Base-by-base conservation (phyloP, 192 early-diverging fungal genomes). In the Coemansia pectinata region DNA sequence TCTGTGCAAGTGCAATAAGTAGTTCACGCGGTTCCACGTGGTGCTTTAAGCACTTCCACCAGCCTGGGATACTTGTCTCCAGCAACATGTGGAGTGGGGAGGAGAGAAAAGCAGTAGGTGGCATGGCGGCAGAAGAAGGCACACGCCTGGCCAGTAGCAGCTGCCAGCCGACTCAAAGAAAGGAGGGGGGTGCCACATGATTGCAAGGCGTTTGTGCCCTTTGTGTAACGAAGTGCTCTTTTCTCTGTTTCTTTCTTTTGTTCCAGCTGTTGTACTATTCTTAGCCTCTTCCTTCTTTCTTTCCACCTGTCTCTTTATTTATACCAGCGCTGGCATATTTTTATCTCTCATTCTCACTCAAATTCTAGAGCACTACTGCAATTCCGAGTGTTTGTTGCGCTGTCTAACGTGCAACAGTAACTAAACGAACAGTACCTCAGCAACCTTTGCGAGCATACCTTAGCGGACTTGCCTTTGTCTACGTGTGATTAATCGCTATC, bases 141-240 rank as follows among this genome's bases (percentile, higher is more conserved):
- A 23, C 52, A 11, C 11, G 21, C 48, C 23, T 55, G 52, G 52
- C 52, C 27, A 55, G 52, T 27, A 55, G 48, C 14, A 45, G 42
- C 12, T 12, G 42, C 10, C 48, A 17, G 29, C 52, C 15, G 55
- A 12, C 29, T 17, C 55, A 55, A 55, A 55, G 27, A 21, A 48
- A 48, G 25, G 48, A 19, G n/a, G n/a, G 52, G 3, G 52, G 27
- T 55, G 52, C 52, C 52, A 55, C 52, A 55, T 55, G 52, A 55
- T 29, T 9, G 52, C 25, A 4, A 27, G 19, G 47, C 21, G n/a
- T 10, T 29, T 55, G 9, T 48, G 5, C 11, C 63, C 40, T 64
- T 45, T 64, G 44, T 44, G 40, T 47, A 8, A 23, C 40, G 27
- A 36, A 36, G 34, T 17, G 27, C 29, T 9, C 3, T 12, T 47